Evolutionary conservation across 495 filamentous ascomycete genomes (phyloP).

Genomic region (Trichoderma reesei): DNA sequence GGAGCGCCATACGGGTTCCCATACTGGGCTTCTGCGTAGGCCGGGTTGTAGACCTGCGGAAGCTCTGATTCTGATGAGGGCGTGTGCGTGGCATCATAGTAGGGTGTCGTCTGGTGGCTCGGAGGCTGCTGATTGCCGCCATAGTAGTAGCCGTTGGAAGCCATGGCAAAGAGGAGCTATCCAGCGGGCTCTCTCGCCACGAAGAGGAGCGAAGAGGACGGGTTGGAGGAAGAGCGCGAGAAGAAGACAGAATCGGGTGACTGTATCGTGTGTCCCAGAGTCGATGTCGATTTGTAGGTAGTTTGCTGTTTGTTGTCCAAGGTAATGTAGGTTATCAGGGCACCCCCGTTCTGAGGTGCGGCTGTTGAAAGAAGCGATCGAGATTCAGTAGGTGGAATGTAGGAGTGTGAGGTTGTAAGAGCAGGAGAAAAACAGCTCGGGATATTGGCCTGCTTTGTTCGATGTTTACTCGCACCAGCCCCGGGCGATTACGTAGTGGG

Average conservation of each 20-base stretch:
- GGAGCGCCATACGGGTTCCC: slow-evolving; percentile 6
- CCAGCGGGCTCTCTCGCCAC: background rate
- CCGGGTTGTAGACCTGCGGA: slow-evolving; percentile 17
- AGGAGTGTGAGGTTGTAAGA: background rate
- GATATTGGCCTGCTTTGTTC: background rate
- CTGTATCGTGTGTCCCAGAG: background rate
- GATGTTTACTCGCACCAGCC: background rate
- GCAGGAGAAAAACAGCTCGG: background rate
- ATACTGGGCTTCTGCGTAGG: slow-evolving; percentile 12
- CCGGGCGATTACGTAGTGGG: slow-evolving; percentile 1
- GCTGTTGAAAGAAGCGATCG: too few species aligned
- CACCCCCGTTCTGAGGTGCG: too few species aligned
- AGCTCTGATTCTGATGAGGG: slow-evolving; percentile 2
- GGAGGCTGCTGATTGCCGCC: background rate
- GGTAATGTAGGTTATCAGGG: too few species aligned
- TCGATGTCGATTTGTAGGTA: too few species aligned
- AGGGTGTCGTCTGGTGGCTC: background rate
- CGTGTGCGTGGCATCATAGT: slow-evolving; percentile 8
- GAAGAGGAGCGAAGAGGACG: background rate
- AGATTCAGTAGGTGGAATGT: background rate
- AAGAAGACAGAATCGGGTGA: background rate
- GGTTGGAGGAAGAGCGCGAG: background rate
- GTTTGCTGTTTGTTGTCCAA: too few species aligned
- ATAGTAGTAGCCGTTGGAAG: slow-evolving; percentile 12
- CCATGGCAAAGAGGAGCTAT: slow-evolving; percentile 9